Conservation (phyloP, 305 asterid genomes). For the Fraxinus sp. region DNA sequence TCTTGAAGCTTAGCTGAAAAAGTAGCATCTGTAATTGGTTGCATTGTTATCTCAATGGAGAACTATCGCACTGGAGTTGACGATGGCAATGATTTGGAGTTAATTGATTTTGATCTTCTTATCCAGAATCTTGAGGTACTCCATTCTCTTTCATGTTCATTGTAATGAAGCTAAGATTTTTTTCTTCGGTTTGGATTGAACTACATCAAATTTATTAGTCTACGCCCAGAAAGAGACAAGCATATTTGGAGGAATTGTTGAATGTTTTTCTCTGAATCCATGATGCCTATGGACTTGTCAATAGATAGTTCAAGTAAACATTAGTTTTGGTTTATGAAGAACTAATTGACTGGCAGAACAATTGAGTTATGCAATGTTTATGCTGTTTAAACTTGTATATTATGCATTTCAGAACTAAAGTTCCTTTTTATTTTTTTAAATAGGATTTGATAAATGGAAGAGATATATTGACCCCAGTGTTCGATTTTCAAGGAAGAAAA, state of each 20-base stretch:
- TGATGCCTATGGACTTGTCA: slow-evolving; percentile 13
- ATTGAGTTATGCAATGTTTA: not conserved
- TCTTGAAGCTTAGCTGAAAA: slow-evolving; percentile 93
- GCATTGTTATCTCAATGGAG: slow-evolving; percentile 89
- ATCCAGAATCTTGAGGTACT: slow-evolving; percentile 86
- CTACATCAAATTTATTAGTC: slow-evolving; percentile 1
- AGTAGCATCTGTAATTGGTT: slow-evolving; percentile 94
- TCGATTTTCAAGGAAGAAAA: slow-evolving; percentile 83
- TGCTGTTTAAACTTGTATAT: not conserved
- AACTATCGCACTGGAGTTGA: slow-evolving; percentile 90
- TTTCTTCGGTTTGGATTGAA: slow-evolving; percentile 1
- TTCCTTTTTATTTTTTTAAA: slow-evolving; percentile 19
- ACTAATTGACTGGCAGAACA: not conserved
- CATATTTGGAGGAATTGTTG: not conserved
- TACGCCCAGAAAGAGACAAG: not conserved
- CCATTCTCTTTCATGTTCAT: slow-evolving; percentile 15
- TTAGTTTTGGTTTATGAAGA: slow-evolving; percentile 3
- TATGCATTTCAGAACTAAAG: slow-evolving; percentile 18
- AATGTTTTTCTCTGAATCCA: not conserved
- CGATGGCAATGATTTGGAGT: slow-evolving; percentile 85
- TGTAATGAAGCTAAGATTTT: slow-evolving; percentile 4
- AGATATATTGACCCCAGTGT: slow-evolving; percentile 67
- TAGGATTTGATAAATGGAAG: slow-evolving; percentile 84
- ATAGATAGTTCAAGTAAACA: not conserved
- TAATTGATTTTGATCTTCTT: slow-evolving; percentile 86